Evolutionary conservation across 2,329 filamentous ascomycete genomes (phyloP).

Genomic region (Aspergillus chevalieri): DNA sequence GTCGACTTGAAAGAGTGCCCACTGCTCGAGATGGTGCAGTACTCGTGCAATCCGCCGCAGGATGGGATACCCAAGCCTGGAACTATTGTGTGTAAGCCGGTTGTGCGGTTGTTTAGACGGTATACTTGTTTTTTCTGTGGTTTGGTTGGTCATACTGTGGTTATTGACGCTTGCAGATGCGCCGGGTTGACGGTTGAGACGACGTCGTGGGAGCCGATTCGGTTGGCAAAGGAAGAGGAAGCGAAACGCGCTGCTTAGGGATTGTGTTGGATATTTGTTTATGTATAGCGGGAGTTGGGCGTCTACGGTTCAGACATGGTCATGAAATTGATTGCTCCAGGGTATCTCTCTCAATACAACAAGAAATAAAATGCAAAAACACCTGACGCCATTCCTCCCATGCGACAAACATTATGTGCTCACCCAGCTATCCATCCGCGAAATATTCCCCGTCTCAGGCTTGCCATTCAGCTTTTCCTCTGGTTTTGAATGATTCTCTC

Average conservation of each 20-base stretch:
- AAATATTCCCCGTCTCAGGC: conserved; percentile 14
- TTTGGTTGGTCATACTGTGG: background rate
- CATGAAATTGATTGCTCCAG: conserved; percentile 16
- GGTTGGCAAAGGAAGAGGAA: conserved; percentile 22
- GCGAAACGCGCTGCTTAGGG: conserved; percentile 6
- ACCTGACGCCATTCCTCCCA: conserved; percentile 10
- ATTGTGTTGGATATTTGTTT: background rate
- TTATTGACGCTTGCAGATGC: conserved; percentile 29
- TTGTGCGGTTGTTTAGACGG: conserved; percentile 55
- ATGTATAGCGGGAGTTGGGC: background rate
- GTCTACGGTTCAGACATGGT: conserved; percentile 4
- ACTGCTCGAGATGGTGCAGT: conserved; percentile 57
- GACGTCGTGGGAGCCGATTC: conserved; percentile 51
- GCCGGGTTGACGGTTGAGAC: conserved; percentile 55
- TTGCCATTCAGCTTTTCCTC: conserved; percentile 29
- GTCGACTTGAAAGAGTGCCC: conserved; percentile 51
- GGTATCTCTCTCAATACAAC: conserved; percentile 29
- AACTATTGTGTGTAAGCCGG: conserved; percentile 49
- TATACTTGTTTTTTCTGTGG: conserved; percentile 29
- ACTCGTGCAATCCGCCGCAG: conserved; percentile 52
- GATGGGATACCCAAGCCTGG: conserved; percentile 36
- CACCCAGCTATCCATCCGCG: conserved; percentile 18
- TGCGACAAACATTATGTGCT: conserved; percentile 13
- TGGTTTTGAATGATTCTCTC: conserved; percentile 7
- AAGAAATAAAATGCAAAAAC: conserved; percentile 13